Evolutionary conservation across 495 filamentous ascomycete genomes (phyloP), one percentile per base, ranked within the genome.

Genomic region (Zalerion maritima): DNA sequence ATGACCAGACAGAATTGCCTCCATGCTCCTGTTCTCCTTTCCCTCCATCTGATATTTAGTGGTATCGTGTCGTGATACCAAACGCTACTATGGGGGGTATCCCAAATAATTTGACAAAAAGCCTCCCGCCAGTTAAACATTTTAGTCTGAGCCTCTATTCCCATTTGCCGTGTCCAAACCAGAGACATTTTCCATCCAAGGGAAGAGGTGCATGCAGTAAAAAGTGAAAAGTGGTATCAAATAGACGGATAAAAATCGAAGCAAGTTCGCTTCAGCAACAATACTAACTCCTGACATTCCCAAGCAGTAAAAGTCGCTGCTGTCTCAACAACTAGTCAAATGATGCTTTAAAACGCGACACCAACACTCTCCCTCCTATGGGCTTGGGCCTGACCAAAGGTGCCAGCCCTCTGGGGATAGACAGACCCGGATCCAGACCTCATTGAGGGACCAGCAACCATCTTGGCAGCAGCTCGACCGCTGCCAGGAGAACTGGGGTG

Each of bases 321-420:
- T n/a, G n/a, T n/a, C n/a, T n/a, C n/a, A n/a, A n/a, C n/a, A n/a
- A n/a, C n/a, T n/a, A n/a, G n/a, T n/a, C n/a, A n/a, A n/a, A n/a
- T n/a, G n/a, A n/a, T n/a, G n/a, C n/a, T n/a, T 50, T 37, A 64
- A 36, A 60, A 54, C 4, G 60, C 60, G 38, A 64, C 44, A 11
- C 57, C 58, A 18, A 64, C 58, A 30, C 54, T 60, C 35, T 54
- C 45, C 30, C 55, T 52, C 31, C 55, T 38, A 12, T 39, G 46
- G 11, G 38, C 32, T 17, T 33, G 32, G 10, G 38, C 39, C 34
- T 47, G 41, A 10, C 45, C 50, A 40, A 57, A 53, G 9, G 38
- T 46, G 5, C 35, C 30, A 17, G 35, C 31, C 14, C 43, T 24
- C 15, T 42, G 46, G 42, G 0, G 50, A 36, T 17, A 41, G 18